Evolutionary conservation across 106 monocot species (phyloP).

Genomic region (Allium fistulosum): DNA sequence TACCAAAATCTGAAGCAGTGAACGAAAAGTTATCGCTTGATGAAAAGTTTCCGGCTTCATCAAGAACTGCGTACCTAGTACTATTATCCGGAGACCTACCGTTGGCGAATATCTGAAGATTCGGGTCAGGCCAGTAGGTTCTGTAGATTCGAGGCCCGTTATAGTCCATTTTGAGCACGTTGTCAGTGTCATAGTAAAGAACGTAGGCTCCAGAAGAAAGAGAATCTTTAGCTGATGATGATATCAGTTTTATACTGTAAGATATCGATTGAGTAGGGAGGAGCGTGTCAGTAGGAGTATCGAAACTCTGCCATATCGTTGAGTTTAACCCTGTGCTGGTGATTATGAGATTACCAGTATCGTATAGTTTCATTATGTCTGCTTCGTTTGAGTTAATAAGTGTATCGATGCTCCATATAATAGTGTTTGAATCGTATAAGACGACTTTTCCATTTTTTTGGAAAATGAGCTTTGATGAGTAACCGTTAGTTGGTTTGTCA

Average conservation of each 20-base stretch:
- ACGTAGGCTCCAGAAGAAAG: conserved; percentile 16
- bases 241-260: conserved; percentile 14
- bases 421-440: conserved; percentile 11
- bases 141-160: conserved; percentile 28
- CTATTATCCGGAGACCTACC: conserved; percentile 23
- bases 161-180: conserved; percentile 12
- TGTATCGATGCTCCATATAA: conserved; percentile 17
- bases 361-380: neutral
- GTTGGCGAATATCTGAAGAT: neutral
- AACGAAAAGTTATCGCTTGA: conserved; percentile 15
- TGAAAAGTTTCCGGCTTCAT: conserved; percentile 5
- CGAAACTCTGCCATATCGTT: conserved; percentile 42
- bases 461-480: conserved; percentile 8
- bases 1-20: conserved; percentile 11
- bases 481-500: conserved; percentile 26
- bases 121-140: conserved; percentile 34
- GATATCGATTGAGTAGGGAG: conserved; percentile 21
- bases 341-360: neutral
- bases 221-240: neutral
- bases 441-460: conserved; percentile 7
- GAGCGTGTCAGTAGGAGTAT: conserved; percentile 46
- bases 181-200: conserved; percentile 14
- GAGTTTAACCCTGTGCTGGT: neutral
- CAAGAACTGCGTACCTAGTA: conserved; percentile 14
- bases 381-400: neutral